Conservation (phyloP, 768 basidiomycete genomes). For the Trametes sanguinea region DNA sequence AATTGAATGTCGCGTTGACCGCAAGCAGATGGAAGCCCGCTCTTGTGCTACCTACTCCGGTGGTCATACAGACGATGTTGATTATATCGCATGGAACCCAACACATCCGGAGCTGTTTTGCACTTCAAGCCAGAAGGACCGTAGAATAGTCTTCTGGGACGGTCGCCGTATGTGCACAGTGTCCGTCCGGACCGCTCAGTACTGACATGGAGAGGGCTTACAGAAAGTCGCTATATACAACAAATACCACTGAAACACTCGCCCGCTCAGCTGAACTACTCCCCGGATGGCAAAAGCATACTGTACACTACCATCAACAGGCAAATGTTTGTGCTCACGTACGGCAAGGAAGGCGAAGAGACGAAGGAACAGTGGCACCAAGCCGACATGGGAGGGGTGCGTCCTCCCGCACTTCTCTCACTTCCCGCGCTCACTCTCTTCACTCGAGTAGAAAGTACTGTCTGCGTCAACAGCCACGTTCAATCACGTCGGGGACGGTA, state of each 20-base stretch:
- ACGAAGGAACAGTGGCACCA: conserved; percentile 52
- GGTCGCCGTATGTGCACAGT: conserved; percentile 65
- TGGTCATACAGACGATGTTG: conserved; percentile 78
- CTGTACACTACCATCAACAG: conserved; percentile 63
- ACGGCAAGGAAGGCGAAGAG: conserved; percentile 54
- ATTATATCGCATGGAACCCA: conserved; percentile 83
- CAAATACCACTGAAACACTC: conserved; percentile 58
- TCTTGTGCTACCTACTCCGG: conserved; percentile 66
- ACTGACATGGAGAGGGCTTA: background rate
- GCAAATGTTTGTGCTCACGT: conserved; percentile 61
- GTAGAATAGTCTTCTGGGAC: conserved; percentile 81
- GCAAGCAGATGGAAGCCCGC: conserved; percentile 65
- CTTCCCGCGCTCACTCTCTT: too few species aligned
- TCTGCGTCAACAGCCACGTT: conserved; percentile 71
- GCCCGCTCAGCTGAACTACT: conserved; percentile 67
- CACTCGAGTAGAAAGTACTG: conserved; percentile 31
- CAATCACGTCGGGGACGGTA: conserved; percentile 73
- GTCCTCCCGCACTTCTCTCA: background rate
- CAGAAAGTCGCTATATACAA: conserved; percentile 74
- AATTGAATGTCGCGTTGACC: background rate
- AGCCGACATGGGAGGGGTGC: conserved; percentile 35
- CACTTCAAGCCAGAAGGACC: conserved; percentile 75
- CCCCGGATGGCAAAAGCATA: conserved; percentile 69
- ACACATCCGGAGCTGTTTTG: conserved; percentile 83
- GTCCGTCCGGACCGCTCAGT: background rate